phyloP scores from a whole-genome alignment of 495 filamentous ascomycete genomes.

The Physcia stellaris region DNA sequence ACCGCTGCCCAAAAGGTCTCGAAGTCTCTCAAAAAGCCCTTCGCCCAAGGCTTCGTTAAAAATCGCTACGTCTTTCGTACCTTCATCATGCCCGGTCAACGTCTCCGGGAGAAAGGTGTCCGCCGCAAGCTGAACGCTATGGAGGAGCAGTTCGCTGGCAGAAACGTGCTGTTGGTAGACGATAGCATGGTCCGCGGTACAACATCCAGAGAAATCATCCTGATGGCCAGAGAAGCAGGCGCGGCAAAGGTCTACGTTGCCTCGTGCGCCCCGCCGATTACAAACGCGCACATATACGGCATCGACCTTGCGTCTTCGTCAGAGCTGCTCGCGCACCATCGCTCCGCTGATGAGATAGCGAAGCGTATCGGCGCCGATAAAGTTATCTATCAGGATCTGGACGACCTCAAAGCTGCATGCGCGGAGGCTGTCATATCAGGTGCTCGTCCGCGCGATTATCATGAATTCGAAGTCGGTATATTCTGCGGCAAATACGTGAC shows the following conservation, averaged over 20 bases:
- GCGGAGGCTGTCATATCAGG: slow-evolving; percentile 37
- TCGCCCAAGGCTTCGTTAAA: slow-evolving; percentile 79
- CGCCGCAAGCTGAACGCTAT: slow-evolving; percentile 13
- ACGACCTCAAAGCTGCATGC: slow-evolving; percentile 70
- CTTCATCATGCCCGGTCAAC: slow-evolving; percentile 89
- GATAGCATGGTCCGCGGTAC: slow-evolving; percentile 92
- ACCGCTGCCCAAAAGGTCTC: slow-evolving; percentile 74
- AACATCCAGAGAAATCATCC: slow-evolving; percentile 81
- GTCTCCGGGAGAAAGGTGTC: slow-evolving; percentile 54
- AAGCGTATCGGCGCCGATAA: slow-evolving; percentile 79
- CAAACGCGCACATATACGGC: slow-evolving; percentile 67
- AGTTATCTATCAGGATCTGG: slow-evolving; percentile 77
- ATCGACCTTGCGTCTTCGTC: slow-evolving; percentile 76
- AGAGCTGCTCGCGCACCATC: slow-evolving; percentile 76
- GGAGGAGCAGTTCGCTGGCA: slow-evolving; percentile 72
- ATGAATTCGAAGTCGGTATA: slow-evolving; percentile 82
- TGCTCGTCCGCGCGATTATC: slow-evolving; percentile 34
- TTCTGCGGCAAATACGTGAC: slow-evolving; percentile 91
- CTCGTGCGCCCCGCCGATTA: slow-evolving; percentile 77
- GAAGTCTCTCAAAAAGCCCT: slow-evolving; percentile 61
- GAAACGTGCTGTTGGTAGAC: slow-evolving; percentile 77
- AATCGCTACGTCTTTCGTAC: slow-evolving; percentile 93
- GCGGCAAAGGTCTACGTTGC: slow-evolving; percentile 86
- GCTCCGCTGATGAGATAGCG: slow-evolving; percentile 53
- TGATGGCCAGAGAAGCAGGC: slow-evolving; percentile 78